Evolutionary conservation across 1,139 yeast species (phyloP), one percentile per base, ranked within the genome.

Genomic region (Geotrichum cucujoidarum): DNA sequence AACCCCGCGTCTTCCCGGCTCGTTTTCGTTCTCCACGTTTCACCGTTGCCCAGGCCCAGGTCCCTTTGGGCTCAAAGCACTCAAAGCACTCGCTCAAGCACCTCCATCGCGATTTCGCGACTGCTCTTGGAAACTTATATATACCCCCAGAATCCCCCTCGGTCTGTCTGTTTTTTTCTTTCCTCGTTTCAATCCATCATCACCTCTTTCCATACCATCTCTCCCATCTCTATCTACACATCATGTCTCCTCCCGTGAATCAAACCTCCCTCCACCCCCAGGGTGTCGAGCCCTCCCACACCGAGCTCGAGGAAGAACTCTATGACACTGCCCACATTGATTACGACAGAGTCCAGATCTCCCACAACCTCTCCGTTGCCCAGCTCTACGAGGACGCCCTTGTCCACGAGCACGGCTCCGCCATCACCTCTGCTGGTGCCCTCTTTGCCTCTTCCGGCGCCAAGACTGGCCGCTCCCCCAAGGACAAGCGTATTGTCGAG

Each of bases 381-480:
- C 78, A 88, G 48, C 77, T 92, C 57, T 92, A 92, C 73, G 97
- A 92, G 70, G 98, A 92, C 68, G 97, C 95, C 57, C 77, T 92
- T 57, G 77, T 78, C 53, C 66, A 72, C 55, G 98, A 92, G 72
- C 78, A 77, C 61, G 94, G 95, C 54, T 90, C 97, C 43, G 90
- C 95, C 52, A 85, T 92, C 60, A 83, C 95, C 21, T 83, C 95
- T 40, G 78, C 95, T 48, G 98, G 98, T 67, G 97, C 97, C 49
- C 76, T 92, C 59, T 84, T 92, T 72, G 97, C 98, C 50, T 89
- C 82, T 72, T 88, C 97, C 29, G 98, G 98, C 66, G 76, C 80
- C 61, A 92, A 92, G 75, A 92, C 97, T 51, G 98, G 98, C 61
- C 84, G 98, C 72, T 92, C 97, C 39, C 98, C 98, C 67, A 86